phyloP scores from a whole-genome alignment of 495 filamentous ascomycete genomes.

The Neurospora africana region DNA sequence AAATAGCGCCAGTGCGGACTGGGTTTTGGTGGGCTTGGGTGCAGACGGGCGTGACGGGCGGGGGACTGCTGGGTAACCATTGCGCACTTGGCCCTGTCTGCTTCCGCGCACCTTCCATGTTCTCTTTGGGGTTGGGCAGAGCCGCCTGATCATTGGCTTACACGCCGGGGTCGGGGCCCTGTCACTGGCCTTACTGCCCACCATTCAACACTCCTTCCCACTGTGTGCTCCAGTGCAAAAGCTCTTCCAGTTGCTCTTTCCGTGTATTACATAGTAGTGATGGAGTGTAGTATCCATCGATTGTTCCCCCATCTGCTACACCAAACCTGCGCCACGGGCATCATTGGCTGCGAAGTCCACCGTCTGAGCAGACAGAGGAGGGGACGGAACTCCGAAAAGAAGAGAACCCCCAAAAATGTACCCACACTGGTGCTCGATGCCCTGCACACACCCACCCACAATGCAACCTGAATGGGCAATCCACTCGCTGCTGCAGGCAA shows the following conservation, averaged over 20 bases:
- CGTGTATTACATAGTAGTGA: background rate
- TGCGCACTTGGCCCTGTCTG: background rate
- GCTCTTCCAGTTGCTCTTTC: background rate
- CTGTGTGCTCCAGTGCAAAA: background rate
- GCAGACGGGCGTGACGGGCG: background rate
- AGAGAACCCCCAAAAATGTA: background rate
- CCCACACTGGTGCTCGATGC: background rate
- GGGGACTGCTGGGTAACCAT: background rate
- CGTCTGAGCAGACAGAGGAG: background rate
- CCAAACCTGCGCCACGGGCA: background rate
- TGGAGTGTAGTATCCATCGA: background rate
- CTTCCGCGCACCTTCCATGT: background rate
- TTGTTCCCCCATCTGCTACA: background rate
- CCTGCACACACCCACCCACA: background rate
- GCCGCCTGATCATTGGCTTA: background rate
- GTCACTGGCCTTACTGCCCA: background rate
- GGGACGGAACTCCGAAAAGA: background rate
- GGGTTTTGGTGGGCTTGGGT: background rate
- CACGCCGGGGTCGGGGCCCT: background rate
- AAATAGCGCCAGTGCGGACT: constrained; percentile 19
- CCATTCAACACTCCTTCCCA: background rate
- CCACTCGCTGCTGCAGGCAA: background rate
- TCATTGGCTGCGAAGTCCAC: background rate
- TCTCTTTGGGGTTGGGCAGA: background rate
- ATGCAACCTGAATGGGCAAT: background rate